These are phyloP conservation scores for Claviceps arundinis DNA, from an alignment of 2,329 filamentous ascomycete species.

Conservation along the genomic window DNA sequence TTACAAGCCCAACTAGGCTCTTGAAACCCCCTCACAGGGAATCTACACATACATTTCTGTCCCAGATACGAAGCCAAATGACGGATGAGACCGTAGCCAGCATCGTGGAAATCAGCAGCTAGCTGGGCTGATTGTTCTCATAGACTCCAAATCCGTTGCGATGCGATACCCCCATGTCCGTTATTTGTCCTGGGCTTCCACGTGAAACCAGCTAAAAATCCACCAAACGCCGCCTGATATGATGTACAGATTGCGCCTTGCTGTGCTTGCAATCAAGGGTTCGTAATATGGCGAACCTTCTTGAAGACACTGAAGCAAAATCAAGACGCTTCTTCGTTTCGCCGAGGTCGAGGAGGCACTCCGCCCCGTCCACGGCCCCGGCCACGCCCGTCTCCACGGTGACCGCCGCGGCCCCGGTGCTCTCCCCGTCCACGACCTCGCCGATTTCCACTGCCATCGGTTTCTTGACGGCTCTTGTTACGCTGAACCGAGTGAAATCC, in stretches of 20 bases:
- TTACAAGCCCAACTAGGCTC: conserved; percentile 1
- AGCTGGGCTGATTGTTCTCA: not conserved
- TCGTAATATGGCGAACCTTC: not conserved
- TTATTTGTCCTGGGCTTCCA: conserved; percentile 11
- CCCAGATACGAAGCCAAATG: not conserved
- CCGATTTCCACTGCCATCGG: conserved; percentile 30
- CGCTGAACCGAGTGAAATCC: conserved; percentile 63
- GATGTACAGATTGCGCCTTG: conserved; percentile 20
- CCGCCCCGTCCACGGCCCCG: conserved; percentile 27
- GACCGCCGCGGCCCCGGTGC: conserved; percentile 37
- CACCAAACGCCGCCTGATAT: conserved; percentile 26
- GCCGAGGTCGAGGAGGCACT: conserved; percentile 21
- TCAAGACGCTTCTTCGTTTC: conserved; percentile 22
- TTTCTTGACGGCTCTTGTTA: conserved; percentile 40
- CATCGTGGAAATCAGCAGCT: not conserved
- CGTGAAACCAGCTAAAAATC: conserved; percentile 12
- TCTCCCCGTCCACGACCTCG: conserved; percentile 34
- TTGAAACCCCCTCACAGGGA: not conserved
- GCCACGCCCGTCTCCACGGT: conserved; percentile 33
- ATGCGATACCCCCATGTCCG: conserved; percentile 3
- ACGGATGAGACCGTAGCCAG: not conserved
- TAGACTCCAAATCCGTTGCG: conserved; percentile 15
- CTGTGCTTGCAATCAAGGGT: not conserved
- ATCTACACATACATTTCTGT: not conserved
- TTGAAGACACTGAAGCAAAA: not conserved